Base-by-base conservation (phyloP, 2,329 filamentous ascomycete genomes). In the Trichoderma oligosporum region DNA sequence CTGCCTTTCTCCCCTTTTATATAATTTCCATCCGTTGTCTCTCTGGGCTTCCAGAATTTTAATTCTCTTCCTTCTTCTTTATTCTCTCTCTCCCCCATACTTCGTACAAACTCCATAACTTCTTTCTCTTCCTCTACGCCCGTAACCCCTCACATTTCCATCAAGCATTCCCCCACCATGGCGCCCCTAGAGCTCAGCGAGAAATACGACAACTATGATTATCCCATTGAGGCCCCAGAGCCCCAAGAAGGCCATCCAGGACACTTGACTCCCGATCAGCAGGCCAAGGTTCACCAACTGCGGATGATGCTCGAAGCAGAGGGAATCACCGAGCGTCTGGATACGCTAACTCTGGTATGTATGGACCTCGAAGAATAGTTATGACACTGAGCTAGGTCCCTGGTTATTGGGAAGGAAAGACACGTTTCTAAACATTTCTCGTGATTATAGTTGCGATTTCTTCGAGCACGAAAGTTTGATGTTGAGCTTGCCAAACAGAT, bases 131-230 rank as follows among this genome's bases (percentile, higher is more conserved):
- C 18, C 29, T 11, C 36, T 36, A 24, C 22, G 20, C 16, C 38
- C 49, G 38, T 48, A 44, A 57, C 58, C 52, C 45, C 53, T 57
- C 51, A 55, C 33, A 42, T 42, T 38, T 51, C 12, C 20, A 25
- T 38, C 39, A 42, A 56, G 35, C 38, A 44, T 39, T 20, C 35
- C 60, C 57, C 62, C 68, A 72, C 70, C 68, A 78, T 84, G 77
- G 76, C 62, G 67, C 71, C 70, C 68, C 76, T 84, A 76, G 76
- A 83, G 72, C 71, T 91, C 67, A 86, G 96, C 75, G 82, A 89
- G 72, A 97, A 96, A 78, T 96, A 97, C 80, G 94, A 97, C 78
- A 74, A 95, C 79, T 97, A 94, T 76, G 92, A 97, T 75, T 97
- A 84, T 79, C 94, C 94, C 62, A 90, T 86, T 63, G 87, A 83